Percentiles rank a stretch among this genome's conserved stretches.
phyloP scores from a whole-genome alignment of 2,329 filamentous ascomycete genomes.

The Fusarium citri region DNA sequence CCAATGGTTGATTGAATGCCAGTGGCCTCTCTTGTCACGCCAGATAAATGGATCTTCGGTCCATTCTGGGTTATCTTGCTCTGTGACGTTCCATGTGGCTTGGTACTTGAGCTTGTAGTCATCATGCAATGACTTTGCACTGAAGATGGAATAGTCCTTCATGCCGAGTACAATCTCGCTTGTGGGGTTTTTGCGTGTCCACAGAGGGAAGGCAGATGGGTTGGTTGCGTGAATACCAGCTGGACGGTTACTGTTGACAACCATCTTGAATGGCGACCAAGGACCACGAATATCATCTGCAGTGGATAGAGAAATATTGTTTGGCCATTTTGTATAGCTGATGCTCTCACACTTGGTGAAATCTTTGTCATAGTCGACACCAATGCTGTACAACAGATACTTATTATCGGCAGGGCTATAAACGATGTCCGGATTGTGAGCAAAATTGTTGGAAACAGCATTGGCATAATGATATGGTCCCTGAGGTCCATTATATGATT shows the following conservation, averaged over 20 bases:
- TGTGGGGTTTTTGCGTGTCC: conserved; percentile 8
- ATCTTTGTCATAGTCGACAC: conserved; percentile 33
- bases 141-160: conserved; percentile 30
- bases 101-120: conserved; percentile 22
- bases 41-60: conserved; percentile 51
- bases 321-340: conserved; percentile 27
- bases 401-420: conserved; percentile 57
- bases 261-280: conserved; percentile 24
- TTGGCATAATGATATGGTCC: conserved; percentile 59
- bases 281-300: conserved; percentile 34
- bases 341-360: conserved; percentile 25
- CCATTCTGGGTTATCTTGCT: conserved; percentile 27
- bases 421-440: conserved; percentile 59
- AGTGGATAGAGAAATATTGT: conserved; percentile 45
- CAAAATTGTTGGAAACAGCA: conserved; percentile 56
- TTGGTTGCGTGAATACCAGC: conserved; percentile 50
- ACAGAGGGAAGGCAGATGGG: conserved; percentile 55
- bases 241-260: conserved; percentile 26
- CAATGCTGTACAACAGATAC: conserved; percentile 60
- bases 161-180: conserved; percentile 18
- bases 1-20: conserved; percentile 50
- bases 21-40: conserved; percentile 50
- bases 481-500: conserved; percentile 56
- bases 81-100: conserved; percentile 29
- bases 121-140: neutral